phyloP scores from a whole-genome alignment of 306 rosid genomes.

The Neltuma alba region DNA sequence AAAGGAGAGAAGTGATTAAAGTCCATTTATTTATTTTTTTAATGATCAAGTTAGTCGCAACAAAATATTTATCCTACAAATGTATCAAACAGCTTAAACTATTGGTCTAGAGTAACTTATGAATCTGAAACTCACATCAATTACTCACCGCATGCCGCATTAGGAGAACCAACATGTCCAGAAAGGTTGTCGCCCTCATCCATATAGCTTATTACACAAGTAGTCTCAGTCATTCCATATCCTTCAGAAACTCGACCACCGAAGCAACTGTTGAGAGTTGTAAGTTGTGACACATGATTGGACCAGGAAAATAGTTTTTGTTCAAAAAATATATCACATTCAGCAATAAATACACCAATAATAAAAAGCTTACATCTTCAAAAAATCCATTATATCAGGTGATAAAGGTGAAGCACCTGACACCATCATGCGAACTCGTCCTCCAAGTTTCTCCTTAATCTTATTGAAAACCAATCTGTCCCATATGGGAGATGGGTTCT shows the following conservation, averaged over 20 bases:
- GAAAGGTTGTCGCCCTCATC: constrained; percentile 63
- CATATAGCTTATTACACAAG: constrained; percentile 79
- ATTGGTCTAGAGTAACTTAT: constrained; percentile 22
- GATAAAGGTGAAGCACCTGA: constrained; percentile 99
- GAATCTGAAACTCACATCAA: constrained; percentile 25
- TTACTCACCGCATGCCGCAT: constrained; percentile 92
- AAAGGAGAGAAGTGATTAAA: not conserved
- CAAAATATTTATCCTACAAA: not conserved
- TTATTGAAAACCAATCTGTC: constrained; percentile 95
- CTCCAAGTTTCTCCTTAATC: constrained; percentile 94
- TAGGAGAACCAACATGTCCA: constrained; percentile 97
- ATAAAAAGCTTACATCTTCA: constrained; percentile 74
- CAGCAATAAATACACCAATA: constrained; percentile 28
- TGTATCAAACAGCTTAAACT: constrained; percentile 9
- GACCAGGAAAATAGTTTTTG: constrained; percentile 9
- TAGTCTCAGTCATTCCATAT: constrained; percentile 97
- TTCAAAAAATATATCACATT: constrained; percentile 14
- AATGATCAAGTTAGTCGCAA: constrained; percentile 22
- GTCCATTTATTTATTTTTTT: constrained; percentile 20
- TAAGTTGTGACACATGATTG: constrained; percentile 24
- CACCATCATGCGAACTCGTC: constrained; percentile 84
- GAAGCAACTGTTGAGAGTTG: constrained; percentile 71
- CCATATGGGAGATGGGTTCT: constrained; percentile 92
- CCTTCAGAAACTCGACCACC: constrained; percentile 85
- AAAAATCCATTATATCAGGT: constrained; percentile 91